Evolutionary conservation across 768 basidiomycete species (phyloP).

Genomic region (Tubosaeta sp.): DNA sequence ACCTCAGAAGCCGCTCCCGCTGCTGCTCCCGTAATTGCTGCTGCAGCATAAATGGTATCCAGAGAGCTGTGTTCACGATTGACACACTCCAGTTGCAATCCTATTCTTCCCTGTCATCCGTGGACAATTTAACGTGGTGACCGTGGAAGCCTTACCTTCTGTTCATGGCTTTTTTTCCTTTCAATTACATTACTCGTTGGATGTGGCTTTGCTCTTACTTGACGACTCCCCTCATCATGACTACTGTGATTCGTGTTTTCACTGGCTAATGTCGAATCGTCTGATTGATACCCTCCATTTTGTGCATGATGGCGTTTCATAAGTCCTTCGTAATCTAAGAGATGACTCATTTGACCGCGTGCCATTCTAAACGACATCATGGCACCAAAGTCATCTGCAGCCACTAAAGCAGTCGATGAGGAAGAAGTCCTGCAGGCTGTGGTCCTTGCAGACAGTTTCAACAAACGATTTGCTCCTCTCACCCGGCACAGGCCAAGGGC

Average conservation of each 20-base stretch:
- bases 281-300: slow-evolving; percentile 49
- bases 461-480: slow-evolving; percentile 88
- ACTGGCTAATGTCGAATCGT: slow-evolving; percentile 66
- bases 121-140: slow-evolving; percentile 34
- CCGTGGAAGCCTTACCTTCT: slow-evolving; percentile 34
- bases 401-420: slow-evolving; percentile 60
- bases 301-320: slow-evolving; percentile 30
- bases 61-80: slow-evolving; percentile 34
- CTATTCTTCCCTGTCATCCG: slow-evolving; percentile 33
- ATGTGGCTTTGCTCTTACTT: slow-evolving; percentile 56
- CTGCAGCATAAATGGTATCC: slow-evolving; percentile 59
- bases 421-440: slow-evolving; percentile 92
- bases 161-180: slow-evolving; percentile 32
- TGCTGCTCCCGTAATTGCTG: slow-evolving; percentile 66
- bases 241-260: slow-evolving; percentile 58
- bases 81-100: slow-evolving; percentile 39
- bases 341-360: too few relatives aligned
- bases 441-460: slow-evolving; percentile 94
- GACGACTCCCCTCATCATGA: slow-evolving; percentile 58
- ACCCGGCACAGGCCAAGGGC: slow-evolving; percentile 85
- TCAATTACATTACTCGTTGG: slow-evolving; percentile 49
- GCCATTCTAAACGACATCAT: slow-evolving; percentile 38
- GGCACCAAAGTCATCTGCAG: slow-evolving; percentile 56
- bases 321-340: slow-evolving; percentile 31
- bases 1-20: slow-evolving; percentile 38